Percentiles rank a stretch among this genome's conserved stretches.
phyloP scores from a whole-genome alignment of 768 basidiomycete species.

The Suillus alpinus region DNA sequence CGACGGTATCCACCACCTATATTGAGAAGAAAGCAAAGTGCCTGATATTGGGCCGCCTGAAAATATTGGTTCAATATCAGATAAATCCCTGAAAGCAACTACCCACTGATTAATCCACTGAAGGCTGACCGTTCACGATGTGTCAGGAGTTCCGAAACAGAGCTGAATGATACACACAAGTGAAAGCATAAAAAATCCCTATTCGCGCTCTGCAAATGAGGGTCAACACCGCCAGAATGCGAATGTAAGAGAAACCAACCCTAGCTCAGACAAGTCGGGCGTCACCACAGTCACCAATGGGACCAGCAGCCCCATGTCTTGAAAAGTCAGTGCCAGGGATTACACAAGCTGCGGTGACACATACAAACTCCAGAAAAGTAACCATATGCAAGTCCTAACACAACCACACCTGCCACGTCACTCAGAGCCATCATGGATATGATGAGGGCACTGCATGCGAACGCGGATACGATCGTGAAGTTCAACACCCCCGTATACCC shows the following conservation, averaged over 20 bases:
- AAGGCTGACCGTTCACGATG: slow-evolving; percentile 11
- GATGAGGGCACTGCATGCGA: slow-evolving; percentile 33
- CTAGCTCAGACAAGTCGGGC: slow-evolving; percentile 44
- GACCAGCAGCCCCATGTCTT: slow-evolving; percentile 32
- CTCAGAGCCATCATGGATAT: slow-evolving; percentile 39
- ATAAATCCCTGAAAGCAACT: not conserved
- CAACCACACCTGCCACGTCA: slow-evolving; percentile 31
- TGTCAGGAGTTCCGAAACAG: not conserved
- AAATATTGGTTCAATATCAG: slow-evolving; percentile 5
- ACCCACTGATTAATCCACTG: slow-evolving; percentile 21
- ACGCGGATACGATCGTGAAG: slow-evolving; percentile 24
- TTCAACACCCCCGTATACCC: slow-evolving; percentile 42
- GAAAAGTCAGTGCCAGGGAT: not conserved
- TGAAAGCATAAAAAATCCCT: slow-evolving; percentile 47
- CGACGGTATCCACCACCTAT: slow-evolving; percentile 57
- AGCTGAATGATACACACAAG: slow-evolving; percentile 24
- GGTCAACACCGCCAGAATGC: not conserved
- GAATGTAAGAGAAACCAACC: slow-evolving; percentile 16
- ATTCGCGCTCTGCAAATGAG: slow-evolving; percentile 29
- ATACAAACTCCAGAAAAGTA: slow-evolving; percentile 40
- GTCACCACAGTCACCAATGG: slow-evolving; percentile 41
- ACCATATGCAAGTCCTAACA: slow-evolving; percentile 40
- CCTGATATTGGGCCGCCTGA: slow-evolving; percentile 57
- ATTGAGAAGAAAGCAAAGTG: slow-evolving; percentile 46
- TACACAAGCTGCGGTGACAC: not conserved